Percentiles rank a stretch among this genome's conserved stretches.
These are phyloP conservation scores for Mrakia blollopis DNA, from an alignment of 768 basidiomycete genomes.

Conservation along the genomic window DNA sequence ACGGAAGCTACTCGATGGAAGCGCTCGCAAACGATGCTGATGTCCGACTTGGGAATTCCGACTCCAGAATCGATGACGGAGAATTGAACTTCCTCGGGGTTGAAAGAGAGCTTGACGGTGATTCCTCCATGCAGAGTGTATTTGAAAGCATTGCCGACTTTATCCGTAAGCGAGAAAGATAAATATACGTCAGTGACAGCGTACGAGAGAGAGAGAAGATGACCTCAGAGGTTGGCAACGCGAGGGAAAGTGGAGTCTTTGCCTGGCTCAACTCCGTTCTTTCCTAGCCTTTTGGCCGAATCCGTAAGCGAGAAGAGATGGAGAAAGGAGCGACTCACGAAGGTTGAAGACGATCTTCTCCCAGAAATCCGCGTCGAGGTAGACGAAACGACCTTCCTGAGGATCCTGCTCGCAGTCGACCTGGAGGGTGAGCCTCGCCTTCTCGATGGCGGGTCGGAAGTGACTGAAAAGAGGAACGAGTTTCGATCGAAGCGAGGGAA, in stretches of 20 bases:
- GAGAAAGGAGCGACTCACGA: constrained; percentile 33
- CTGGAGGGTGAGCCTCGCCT: constrained; percentile 35
- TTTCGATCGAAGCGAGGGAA: too few species aligned
- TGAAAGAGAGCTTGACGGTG: constrained; percentile 1
- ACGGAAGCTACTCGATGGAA: constrained; percentile 18
- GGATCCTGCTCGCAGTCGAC: constrained; percentile 39
- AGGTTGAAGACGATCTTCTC: constrained; percentile 47
- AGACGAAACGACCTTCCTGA: constrained; percentile 35
- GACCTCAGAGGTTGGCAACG: too few species aligned
- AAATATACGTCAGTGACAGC: constrained; percentile 32
- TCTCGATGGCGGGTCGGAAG: constrained; percentile 45
- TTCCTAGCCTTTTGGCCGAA: too few species aligned
- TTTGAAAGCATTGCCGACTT: constrained; percentile 25
- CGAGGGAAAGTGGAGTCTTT: too few species aligned
- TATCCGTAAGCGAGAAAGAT: neutral
- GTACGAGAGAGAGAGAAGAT: too few species aligned
- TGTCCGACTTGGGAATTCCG: constrained; percentile 23
- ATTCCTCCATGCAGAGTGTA: constrained; percentile 13
- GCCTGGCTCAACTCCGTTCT: too few species aligned
- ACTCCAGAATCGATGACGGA: constrained; percentile 22
- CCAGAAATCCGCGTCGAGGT: constrained; percentile 45
- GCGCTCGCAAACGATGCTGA: constrained; percentile 28
- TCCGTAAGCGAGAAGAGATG: too few species aligned
- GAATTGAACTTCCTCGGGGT: constrained; percentile 19
- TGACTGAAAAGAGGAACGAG: constrained; percentile 19